phyloP scores from a whole-genome alignment of 805 yeast genomes.

The Kurtzmaniella fragi region DNA sequence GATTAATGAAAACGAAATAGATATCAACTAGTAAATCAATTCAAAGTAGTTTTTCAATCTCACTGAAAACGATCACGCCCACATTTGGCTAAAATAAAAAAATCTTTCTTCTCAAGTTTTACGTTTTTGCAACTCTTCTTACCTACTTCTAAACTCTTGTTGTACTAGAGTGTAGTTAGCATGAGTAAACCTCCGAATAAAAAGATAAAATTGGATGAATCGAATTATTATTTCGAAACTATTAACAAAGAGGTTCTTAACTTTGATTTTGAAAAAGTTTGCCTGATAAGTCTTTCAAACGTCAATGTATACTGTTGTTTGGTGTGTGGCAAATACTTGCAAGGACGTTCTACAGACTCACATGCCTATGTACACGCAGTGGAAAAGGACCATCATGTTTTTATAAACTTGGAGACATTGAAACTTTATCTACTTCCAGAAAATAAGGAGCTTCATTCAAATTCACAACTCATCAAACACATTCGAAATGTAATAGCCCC shows the following conservation, averaged over 20 bases:
- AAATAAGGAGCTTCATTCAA: conserved; percentile 28
- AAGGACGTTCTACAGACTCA: conserved; percentile 60
- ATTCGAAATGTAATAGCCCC: conserved; percentile 54
- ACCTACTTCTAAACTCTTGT: too few species aligned
- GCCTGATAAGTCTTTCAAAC: conserved; percentile 57
- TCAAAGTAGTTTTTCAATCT: too few species aligned
- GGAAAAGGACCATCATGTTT: conserved; percentile 58
- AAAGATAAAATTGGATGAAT: neutral
- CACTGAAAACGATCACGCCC: too few species aligned
- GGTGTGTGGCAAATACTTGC: conserved; percentile 67
- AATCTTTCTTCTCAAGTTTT: too few species aligned
- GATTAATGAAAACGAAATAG: neutral
- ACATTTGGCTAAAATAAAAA: too few species aligned
- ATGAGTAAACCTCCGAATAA: too few species aligned
- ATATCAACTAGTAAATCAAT: neutral
- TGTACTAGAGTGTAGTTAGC: too few species aligned
- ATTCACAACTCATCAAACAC: conserved; percentile 39
- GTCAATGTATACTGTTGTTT: conserved; percentile 68
- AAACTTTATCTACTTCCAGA: conserved; percentile 63
- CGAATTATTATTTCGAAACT: conserved; percentile 31
- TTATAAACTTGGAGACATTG: conserved; percentile 46
- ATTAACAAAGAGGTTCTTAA: conserved; percentile 45
- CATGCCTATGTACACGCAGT: conserved; percentile 68
- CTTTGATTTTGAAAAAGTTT: conserved; percentile 66
- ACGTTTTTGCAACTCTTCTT: too few species aligned